phyloP scores from a whole-genome alignment of 352 stramenopile genomes.

The Albugo laibachii region DNA sequence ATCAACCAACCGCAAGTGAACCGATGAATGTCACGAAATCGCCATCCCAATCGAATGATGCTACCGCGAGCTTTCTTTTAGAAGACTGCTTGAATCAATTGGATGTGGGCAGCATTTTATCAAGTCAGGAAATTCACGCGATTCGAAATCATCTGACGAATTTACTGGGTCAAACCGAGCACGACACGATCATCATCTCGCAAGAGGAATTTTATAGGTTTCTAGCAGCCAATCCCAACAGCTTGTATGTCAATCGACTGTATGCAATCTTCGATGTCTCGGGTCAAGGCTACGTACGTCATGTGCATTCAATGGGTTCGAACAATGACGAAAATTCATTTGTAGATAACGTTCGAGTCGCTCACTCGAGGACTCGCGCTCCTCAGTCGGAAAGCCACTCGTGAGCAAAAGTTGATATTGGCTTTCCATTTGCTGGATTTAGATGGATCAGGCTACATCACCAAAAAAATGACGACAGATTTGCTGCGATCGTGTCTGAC shows the following conservation, averaged over 20 bases:
- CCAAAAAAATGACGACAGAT: slow-evolving; percentile 64
- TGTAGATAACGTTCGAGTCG: slow-evolving; percentile 62
- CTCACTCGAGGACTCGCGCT: slow-evolving; percentile 62
- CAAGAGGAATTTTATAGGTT: slow-evolving; percentile 79
- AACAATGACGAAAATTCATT: not conserved
- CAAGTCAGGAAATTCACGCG: slow-evolving; percentile 47
- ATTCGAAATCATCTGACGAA: slow-evolving; percentile 56
- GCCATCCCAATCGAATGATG: too few species aligned
- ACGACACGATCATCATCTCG: slow-evolving; percentile 51
- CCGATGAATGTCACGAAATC: too few species aligned
- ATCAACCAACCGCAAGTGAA: too few species aligned
- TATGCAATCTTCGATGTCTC: slow-evolving; percentile 75
- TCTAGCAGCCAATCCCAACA: slow-evolving; percentile 40
- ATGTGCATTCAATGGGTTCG: not conserved
- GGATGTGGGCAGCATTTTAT: slow-evolving; percentile 56
- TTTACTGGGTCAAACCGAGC: slow-evolving; percentile 42
- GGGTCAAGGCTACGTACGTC: slow-evolving; percentile 40
- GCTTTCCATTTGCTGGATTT: slow-evolving; percentile 72
- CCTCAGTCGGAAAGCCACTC: slow-evolving; percentile 66
- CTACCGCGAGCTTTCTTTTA: too few species aligned
- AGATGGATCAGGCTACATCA: slow-evolving; percentile 60
- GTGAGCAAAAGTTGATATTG: slow-evolving; percentile 73
- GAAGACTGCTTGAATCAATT: slow-evolving; percentile 19
- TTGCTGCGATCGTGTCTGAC: slow-evolving; percentile 63
- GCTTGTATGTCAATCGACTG: slow-evolving; percentile 66